Conservation (phyloP, 2,329 filamentous ascomycete genomes). For the Aureobasidium sp. region DNA sequence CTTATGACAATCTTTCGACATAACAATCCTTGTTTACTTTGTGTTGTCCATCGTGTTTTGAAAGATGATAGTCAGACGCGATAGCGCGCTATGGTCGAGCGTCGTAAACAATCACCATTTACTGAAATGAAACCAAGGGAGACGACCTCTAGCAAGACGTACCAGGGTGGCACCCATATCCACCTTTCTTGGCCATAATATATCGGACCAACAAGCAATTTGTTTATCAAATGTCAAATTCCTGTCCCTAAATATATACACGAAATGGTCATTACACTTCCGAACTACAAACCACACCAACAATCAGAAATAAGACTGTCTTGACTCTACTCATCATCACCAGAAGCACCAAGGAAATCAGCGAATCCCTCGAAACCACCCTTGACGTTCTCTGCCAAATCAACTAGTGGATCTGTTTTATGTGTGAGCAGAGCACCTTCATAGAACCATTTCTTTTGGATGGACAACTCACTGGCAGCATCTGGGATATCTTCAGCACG, state of each 20-base stretch:
- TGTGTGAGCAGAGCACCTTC: not conserved
- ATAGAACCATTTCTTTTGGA: not conserved
- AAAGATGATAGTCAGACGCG: too few species aligned
- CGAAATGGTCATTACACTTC: not conserved
- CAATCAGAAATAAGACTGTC: not conserved
- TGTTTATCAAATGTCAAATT: too few species aligned
- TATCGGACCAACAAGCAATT: too few species aligned
- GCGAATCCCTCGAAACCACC: not conserved
- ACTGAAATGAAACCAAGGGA: too few species aligned
- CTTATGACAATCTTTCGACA: not conserved
- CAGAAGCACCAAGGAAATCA: not conserved
- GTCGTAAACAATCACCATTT: too few species aligned
- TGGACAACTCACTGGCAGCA: not conserved
- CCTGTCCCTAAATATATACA: not conserved
- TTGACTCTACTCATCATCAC: not conserved
- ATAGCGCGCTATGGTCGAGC: too few species aligned
- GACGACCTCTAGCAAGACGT: too few species aligned
- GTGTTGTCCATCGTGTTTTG: too few species aligned
- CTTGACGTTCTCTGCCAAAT: not conserved
- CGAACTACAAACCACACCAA: not conserved
- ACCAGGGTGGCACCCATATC: not conserved
- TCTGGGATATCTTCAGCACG: not conserved
- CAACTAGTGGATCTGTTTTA: not conserved
- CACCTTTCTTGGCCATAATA: not conserved
- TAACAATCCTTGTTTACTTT: too few species aligned